Percentiles rank a stretch among this genome's conserved stretches.
phyloP scores from a whole-genome alignment of 164 flowering plant species.

The Echeveria elegans region DNA sequence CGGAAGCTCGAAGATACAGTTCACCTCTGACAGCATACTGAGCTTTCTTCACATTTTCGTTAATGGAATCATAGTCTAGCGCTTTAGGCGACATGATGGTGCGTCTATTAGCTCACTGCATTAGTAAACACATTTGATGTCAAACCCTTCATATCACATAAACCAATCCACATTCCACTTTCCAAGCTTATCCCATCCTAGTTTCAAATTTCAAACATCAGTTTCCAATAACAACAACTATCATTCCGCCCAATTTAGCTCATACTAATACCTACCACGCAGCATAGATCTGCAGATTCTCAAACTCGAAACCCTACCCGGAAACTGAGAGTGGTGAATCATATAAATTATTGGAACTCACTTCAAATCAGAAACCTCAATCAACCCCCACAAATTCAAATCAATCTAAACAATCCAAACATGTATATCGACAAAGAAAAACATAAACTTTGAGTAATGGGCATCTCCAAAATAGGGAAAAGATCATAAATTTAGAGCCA shows the following conservation, averaged over 20 bases:
- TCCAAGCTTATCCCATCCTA: too few relatives aligned
- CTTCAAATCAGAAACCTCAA: too few relatives aligned
- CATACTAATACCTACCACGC: too few relatives aligned
- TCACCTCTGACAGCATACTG: constrained; percentile 97
- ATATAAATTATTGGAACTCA: too few relatives aligned
- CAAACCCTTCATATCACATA: neutral
- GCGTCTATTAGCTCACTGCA: neutral
- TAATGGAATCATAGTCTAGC: constrained; percentile 66
- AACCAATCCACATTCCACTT: neutral
- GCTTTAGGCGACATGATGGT: constrained; percentile 53
- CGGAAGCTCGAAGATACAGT: constrained; percentile 93
- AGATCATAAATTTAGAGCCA: too few relatives aligned
- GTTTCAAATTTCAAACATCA: neutral
- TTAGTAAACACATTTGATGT: constrained; percentile 7
- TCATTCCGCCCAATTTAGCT: neutral
- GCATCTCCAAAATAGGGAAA: neutral
- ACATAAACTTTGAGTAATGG: neutral
- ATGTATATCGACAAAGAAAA: neutral
- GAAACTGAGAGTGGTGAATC: neutral
- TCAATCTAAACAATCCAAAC: neutral
- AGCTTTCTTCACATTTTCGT: constrained; percentile 85
- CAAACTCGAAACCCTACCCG: neutral
- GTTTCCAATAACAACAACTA: too few relatives aligned
- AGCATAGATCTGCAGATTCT: neutral
- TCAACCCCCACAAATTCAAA: neutral